A percentile compares a stretch with the other conserved stretches of the same genome.
Conservation (phyloP, 2,329 filamentous ascomycete genomes). For the Fusarium vanettenii region DNA sequence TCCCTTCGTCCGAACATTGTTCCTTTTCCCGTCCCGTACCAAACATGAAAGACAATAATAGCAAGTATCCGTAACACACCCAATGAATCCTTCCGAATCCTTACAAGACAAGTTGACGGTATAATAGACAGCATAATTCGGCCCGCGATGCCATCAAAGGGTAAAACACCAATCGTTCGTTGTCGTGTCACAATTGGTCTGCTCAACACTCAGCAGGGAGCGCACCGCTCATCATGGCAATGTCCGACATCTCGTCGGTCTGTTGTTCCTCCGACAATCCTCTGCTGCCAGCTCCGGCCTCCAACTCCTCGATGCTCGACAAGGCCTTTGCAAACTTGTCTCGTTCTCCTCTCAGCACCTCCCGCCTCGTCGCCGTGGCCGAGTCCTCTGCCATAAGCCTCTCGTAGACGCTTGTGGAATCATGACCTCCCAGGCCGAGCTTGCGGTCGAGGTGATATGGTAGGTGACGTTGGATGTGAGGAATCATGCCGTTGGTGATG, state of each 20-base stretch:
- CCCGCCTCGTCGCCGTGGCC: conserved; percentile 54
- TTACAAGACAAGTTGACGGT: background rate
- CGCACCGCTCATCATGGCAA: conserved; percentile 37
- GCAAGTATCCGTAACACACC: conserved; percentile 1
- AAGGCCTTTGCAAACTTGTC: conserved; percentile 61
- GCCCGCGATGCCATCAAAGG: background rate
- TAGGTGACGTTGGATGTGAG: conserved; percentile 54
- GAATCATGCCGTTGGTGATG: conserved; percentile 62
- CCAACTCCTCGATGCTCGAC: conserved; percentile 57
- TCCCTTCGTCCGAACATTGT: background rate
- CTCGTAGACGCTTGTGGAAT: conserved; percentile 49
- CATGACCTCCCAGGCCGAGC: conserved; percentile 53
- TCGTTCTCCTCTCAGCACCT: conserved; percentile 56
- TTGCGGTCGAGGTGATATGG: conserved; percentile 56
- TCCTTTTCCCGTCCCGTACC: conserved; percentile 20
- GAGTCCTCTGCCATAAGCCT: conserved; percentile 62
- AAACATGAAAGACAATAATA: conserved; percentile 1
- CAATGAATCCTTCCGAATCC: background rate
- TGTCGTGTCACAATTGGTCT: background rate
- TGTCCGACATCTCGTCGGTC: conserved; percentile 17
- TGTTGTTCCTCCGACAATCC: conserved; percentile 30
- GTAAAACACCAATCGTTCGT: background rate
- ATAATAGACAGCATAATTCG: background rate
- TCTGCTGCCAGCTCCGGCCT: conserved; percentile 47
- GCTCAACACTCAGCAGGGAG: conserved; percentile 34